Evolutionary conservation across 2,329 filamentous ascomycete species (phyloP).

Genomic region (Aspergillus pseudonomiae): DNA sequence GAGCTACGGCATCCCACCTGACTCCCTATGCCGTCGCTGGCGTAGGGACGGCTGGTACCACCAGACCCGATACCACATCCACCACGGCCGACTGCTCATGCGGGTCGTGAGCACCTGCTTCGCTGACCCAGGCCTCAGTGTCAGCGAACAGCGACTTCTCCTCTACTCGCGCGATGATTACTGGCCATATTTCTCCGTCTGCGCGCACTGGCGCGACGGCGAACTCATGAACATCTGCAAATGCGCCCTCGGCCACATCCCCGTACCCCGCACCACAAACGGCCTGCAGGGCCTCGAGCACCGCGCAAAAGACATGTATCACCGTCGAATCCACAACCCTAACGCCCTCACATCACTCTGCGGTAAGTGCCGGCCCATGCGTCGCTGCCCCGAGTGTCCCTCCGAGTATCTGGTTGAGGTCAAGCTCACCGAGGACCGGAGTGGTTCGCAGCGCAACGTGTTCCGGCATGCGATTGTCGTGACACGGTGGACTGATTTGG

Average conservation of each 20-base stretch:
- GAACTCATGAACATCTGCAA: conserved; percentile 63
- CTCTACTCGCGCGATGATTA: conserved; percentile 64
- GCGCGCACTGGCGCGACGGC: conserved; percentile 65
- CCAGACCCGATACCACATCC: conserved; percentile 57
- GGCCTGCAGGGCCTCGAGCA: conserved; percentile 48
- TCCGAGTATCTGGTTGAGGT: conserved; percentile 65
- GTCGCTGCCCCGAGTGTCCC: conserved; percentile 64
- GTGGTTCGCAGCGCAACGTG: conserved; percentile 39
- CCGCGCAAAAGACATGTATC: conserved; percentile 39
- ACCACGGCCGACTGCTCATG: conserved; percentile 59
- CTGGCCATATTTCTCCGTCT: conserved; percentile 64
- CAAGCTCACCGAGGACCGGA: conserved; percentile 60
- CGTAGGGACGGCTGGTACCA: conserved; percentile 59
- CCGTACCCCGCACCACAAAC: conserved; percentile 44
- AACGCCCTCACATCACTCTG: conserved; percentile 56
- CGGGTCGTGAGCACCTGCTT: conserved; percentile 60
- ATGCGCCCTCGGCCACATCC: conserved; percentile 63
- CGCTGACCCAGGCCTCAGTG: conserved; percentile 55
- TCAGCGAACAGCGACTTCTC: conserved; percentile 56
- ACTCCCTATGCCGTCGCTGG: conserved; percentile 57
- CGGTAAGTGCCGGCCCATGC: conserved; percentile 59
- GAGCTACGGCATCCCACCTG: conserved; percentile 51
- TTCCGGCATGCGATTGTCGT: conserved; percentile 65
- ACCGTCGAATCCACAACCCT: conserved; percentile 31
- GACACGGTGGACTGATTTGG: conserved; percentile 65